Conservation (phyloP, 371 early-diverging fungal genomes). For the Mortierella sp. region DNA sequence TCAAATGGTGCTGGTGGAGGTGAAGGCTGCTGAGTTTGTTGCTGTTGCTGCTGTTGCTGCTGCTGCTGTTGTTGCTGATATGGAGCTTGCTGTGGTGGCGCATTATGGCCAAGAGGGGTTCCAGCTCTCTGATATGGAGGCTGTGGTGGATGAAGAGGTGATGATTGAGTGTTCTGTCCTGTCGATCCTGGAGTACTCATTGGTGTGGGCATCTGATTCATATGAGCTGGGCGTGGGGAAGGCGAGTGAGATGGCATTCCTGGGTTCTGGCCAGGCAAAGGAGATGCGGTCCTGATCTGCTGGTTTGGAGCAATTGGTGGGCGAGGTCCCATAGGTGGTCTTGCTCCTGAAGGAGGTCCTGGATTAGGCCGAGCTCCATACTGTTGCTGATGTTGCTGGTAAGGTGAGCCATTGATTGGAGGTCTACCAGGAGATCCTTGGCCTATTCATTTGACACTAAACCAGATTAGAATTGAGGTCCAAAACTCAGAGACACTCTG, state of each 20-base stretch:
- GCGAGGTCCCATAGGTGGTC: constrained; percentile 50
- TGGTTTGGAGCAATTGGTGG: constrained; percentile 37
- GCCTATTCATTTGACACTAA: constrained; percentile 14
- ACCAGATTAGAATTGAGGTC: not conserved
- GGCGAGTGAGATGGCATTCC: constrained; percentile 28
- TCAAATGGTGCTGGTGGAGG: constrained; percentile 18
- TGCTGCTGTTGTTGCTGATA: constrained; percentile 21
- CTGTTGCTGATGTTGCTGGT: constrained; percentile 33
- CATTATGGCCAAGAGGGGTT: constrained; percentile 26
- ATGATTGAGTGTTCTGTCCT: constrained; percentile 12
- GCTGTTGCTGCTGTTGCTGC: constrained; percentile 17
- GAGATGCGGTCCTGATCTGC: constrained; percentile 40
- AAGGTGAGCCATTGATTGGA: constrained; percentile 29
- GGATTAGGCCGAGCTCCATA: constrained; percentile 41
- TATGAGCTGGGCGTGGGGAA: constrained; percentile 23
- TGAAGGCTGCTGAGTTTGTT: not conserved
- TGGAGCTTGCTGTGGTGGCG: constrained; percentile 15
- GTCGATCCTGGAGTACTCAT: constrained; percentile 35
- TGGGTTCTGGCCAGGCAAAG: constrained; percentile 33
- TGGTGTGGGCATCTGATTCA: constrained; percentile 27
- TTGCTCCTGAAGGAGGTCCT: constrained; percentile 44
- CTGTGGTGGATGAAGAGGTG: constrained; percentile 25
- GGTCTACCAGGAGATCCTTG: constrained; percentile 34
- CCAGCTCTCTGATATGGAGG: constrained; percentile 18
- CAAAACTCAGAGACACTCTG: not conserved